Percentiles rank a stretch among this genome's conserved stretches.
These are phyloP conservation scores for Austroboletus rostrupii DNA, from an alignment of 1,284 basidiomycete species.

Conservation along the genomic window DNA sequence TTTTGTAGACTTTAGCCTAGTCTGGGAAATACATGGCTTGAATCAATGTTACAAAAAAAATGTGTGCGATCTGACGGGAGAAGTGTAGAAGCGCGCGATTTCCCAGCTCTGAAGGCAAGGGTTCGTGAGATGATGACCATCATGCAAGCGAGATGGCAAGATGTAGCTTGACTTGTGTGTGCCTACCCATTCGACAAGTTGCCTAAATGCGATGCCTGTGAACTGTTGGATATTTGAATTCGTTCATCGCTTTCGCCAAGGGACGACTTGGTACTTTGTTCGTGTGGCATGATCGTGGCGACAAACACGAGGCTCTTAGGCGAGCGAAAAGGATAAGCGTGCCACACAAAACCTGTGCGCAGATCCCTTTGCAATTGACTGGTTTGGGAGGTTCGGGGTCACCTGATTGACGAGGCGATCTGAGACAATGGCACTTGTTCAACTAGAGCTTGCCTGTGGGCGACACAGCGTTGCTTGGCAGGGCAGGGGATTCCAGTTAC, in stretches of 20 bases:
- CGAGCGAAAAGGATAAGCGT: neutral
- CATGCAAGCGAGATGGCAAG: neutral
- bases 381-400: no score
- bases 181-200: conserved; percentile 1
- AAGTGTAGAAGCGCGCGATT: neutral
- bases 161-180: neutral
- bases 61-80: neutral
- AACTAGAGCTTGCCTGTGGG: neutral
- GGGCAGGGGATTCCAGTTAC: neutral
- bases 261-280: neutral
- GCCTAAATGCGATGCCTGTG: neutral
- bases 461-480: neutral
- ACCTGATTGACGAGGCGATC: no score
- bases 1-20: conserved; percentile 32
- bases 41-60: neutral
- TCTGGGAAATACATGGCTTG: neutral
- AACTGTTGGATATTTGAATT: no score
- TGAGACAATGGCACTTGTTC: neutral
- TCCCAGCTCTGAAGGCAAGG: neutral
- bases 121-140: neutral
- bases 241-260: neutral
- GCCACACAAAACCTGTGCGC: conserved; percentile 5
- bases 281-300: neutral
- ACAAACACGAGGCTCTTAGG: neutral
- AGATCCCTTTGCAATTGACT: conserved; percentile 7